A percentile compares a stretch with the other conserved stretches of the same genome.
These are phyloP conservation scores for Coprinellus aureogranulatus DNA, from an alignment of 768 basidiomycete genomes.

Conservation along the genomic window DNA sequence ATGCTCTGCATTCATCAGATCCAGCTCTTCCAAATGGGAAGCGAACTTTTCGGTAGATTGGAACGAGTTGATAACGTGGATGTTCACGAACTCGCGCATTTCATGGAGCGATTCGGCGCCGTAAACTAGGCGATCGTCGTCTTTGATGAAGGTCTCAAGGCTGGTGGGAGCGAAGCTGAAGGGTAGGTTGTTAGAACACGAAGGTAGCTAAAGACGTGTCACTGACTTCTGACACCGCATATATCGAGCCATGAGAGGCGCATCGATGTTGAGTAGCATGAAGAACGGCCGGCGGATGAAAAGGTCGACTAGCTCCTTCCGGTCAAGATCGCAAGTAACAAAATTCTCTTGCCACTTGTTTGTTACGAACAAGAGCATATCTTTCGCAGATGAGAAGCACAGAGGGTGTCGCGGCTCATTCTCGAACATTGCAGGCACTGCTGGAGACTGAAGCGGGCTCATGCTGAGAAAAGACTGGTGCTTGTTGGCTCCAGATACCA, in stretches of 20 bases:
- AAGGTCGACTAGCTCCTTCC: constrained; percentile 52
- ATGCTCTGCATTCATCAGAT: constrained; percentile 70
- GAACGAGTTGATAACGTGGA: constrained; percentile 68
- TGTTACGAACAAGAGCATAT: constrained; percentile 74
- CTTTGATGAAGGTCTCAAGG: constrained; percentile 71
- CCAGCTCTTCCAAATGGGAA: constrained; percentile 60
- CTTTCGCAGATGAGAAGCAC: constrained; percentile 44
- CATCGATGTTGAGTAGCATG: constrained; percentile 79
- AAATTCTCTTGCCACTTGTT: constrained; percentile 76
- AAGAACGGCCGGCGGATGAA: constrained; percentile 91
- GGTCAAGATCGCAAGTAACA: constrained; percentile 74
- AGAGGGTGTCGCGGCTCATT: constrained; percentile 15
- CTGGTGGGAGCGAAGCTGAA: constrained; percentile 25
- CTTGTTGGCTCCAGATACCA: constrained; percentile 10
- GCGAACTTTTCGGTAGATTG: constrained; percentile 50
- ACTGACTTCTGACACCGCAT: constrained; percentile 52
- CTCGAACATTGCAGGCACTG: constrained; percentile 17
- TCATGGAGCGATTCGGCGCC: constrained; percentile 40
- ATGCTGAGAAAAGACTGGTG: constrained; percentile 41
- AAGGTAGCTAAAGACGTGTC: not conserved
- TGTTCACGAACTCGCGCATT: constrained; percentile 51
- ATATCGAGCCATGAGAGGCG: constrained; percentile 72
- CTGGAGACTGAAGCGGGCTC: constrained; percentile 31
- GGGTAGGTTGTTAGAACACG: constrained; percentile 5
- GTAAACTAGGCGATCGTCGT: constrained; percentile 69